Evolutionary conservation across 768 basidiomycete genomes (phyloP).

Genomic region (Tylopilus intermedius): DNA sequence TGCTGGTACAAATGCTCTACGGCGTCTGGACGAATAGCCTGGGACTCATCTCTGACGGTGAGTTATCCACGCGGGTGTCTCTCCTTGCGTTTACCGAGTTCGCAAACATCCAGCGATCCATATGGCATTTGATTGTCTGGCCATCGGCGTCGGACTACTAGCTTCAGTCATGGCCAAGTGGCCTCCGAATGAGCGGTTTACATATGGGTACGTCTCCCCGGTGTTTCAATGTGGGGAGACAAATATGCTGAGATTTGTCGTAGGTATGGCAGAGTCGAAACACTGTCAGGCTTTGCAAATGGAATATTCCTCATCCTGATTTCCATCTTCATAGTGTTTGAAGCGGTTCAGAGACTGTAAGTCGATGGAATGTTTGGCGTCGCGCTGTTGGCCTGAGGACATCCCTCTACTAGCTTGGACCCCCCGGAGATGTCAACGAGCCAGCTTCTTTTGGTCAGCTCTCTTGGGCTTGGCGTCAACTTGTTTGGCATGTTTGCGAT

Average conservation of each 20-base stretch:
- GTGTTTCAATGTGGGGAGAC: background rate
- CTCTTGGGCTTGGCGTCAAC: slow-evolving; percentile 87
- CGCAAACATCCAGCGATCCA: slow-evolving; percentile 72
- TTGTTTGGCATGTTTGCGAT: slow-evolving; percentile 99
- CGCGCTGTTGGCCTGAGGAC: background rate
- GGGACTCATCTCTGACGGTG: slow-evolving; percentile 95
- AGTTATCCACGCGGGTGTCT: slow-evolving; percentile 17
- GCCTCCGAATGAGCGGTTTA: slow-evolving; percentile 91
- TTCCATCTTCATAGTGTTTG: slow-evolving; percentile 97
- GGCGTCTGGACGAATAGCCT: slow-evolving; percentile 97
- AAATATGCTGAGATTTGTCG: background rate
- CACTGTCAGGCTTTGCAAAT: slow-evolving; percentile 95
- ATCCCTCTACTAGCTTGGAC: slow-evolving; percentile 52
- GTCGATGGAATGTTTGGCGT: slow-evolving; percentile 23
- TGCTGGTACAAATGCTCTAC: slow-evolving; percentile 95
- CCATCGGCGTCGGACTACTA: slow-evolving; percentile 89
- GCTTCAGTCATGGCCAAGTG: slow-evolving; percentile 98
- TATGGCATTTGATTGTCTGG: slow-evolving; percentile 99
- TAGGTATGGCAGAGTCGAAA: slow-evolving; percentile 94
- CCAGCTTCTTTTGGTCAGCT: slow-evolving; percentile 85
- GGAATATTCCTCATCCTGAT: slow-evolving; percentile 92
- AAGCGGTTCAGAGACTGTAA: slow-evolving; percentile 91
- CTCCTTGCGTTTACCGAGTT: slow-evolving; percentile 4
- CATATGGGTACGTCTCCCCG: slow-evolving; percentile 70
- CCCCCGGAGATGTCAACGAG: slow-evolving; percentile 98